Conservation (phyloP, 371 early-diverging fungal species). For the Polyrhizophydium stewartii region DNA sequence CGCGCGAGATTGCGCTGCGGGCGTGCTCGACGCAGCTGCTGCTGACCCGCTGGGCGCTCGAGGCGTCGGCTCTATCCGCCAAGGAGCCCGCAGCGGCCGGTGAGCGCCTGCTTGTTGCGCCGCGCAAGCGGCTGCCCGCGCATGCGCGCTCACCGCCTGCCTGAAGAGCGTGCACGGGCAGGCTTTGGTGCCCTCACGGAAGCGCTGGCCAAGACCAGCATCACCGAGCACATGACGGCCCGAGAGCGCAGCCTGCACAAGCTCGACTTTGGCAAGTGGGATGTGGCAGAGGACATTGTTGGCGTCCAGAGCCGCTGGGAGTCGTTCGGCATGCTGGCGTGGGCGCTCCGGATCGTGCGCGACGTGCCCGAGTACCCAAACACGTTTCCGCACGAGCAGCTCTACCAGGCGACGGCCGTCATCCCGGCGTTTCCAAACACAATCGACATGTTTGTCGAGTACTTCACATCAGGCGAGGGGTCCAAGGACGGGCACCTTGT, state of each 20-base stretch:
- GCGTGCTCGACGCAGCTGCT: conserved; percentile 1
- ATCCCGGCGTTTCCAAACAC: conserved; percentile 45
- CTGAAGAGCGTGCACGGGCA: background rate
- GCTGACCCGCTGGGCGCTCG: conserved; percentile 4
- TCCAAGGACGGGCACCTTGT: conserved; percentile 15
- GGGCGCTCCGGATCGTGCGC: conserved; percentile 41
- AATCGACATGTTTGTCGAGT: conserved; percentile 40
- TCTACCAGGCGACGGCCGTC: conserved; percentile 47
- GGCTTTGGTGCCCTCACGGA: background rate
- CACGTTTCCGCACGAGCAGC: conserved; percentile 38
- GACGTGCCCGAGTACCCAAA: conserved; percentile 42
- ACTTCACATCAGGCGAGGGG: conserved; percentile 22
- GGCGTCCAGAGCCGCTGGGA: conserved; percentile 45
- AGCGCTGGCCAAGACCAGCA: background rate
- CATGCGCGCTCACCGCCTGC: background rate
- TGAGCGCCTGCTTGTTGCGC: background rate
- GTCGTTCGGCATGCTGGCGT: conserved; percentile 46
- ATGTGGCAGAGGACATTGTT: conserved; percentile 29
- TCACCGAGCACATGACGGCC: background rate
- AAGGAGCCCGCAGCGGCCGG: background rate
- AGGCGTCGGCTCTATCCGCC: background rate
- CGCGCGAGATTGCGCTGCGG: conserved; percentile 2
- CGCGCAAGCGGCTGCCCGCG: background rate
- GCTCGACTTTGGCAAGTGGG: conserved; percentile 25
- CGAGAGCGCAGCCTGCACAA: background rate